phyloP scores from a whole-genome alignment of 352 stramenopile species.

The Albugo candida region DNA sequence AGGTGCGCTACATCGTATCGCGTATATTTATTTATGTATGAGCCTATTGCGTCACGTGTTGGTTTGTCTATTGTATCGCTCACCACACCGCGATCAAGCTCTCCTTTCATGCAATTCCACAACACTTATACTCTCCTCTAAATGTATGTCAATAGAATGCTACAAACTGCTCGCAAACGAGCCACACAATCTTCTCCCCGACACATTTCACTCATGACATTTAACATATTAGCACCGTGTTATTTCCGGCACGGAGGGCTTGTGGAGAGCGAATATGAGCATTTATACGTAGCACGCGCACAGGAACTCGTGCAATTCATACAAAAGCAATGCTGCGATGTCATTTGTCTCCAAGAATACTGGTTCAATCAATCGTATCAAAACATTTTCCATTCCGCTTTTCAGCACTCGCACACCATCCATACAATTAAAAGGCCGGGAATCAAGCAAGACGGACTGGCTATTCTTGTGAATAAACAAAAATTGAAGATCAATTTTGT shows the following conservation, averaged over 20 bases:
- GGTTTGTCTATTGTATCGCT: no score
- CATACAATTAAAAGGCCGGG: constrained; percentile 54
- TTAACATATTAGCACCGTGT: constrained; percentile 74
- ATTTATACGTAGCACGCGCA: constrained; percentile 41
- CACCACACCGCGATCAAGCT: no score
- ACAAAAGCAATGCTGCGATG: constrained; percentile 45
- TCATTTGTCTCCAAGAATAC: constrained; percentile 74
- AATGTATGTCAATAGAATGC: no score
- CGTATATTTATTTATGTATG: no score
- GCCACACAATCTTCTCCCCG: constrained; percentile 2
- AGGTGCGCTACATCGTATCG: no score
- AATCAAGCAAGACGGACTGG: constrained; percentile 59
- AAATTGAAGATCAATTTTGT: constrained; percentile 68
- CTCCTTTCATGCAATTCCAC: no score
- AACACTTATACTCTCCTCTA: no score
- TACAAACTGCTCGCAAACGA: no score
- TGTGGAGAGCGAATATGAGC: constrained; percentile 38
- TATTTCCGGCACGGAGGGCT: constrained; percentile 70
- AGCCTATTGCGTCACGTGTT: no score
- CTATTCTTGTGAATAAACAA: constrained; percentile 50
- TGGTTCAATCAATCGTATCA: constrained; percentile 74
- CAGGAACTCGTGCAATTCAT: constrained; percentile 50
- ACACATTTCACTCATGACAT: constrained; percentile 66
- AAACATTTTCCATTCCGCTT: constrained; percentile 31
- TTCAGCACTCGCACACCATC: constrained; percentile 41